A percentile compares a stretch with the other conserved stretches of the same genome.
These are phyloP conservation scores for Pseudodiploospora longispora DNA, from an alignment of 2,329 filamentous ascomycete species.

Conservation along the genomic window DNA sequence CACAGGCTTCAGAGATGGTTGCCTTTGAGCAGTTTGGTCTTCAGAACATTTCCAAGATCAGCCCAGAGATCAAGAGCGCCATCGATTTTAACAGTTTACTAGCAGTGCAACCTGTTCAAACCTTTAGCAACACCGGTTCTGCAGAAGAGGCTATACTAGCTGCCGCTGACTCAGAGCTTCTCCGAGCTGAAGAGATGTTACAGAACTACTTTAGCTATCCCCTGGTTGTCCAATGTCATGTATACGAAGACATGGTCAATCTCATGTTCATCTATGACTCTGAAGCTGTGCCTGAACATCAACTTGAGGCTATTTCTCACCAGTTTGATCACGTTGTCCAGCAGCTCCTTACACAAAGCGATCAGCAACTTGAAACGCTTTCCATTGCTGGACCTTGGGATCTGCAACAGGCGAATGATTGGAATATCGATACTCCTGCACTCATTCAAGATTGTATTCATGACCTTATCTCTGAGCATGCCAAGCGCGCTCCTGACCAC, in stretches of 20 bases:
- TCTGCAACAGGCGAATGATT: background rate
- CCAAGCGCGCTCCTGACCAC: background rate
- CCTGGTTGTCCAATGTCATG: slow-evolving; percentile 5
- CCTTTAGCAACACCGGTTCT: background rate
- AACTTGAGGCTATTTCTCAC: slow-evolving; percentile 1
- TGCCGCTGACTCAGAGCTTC: background rate
- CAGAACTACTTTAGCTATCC: slow-evolving; percentile 7
- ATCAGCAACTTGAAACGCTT: background rate
- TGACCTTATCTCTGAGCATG: slow-evolving; percentile 1
- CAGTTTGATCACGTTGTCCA: slow-evolving; percentile 4
- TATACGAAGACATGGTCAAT: background rate
- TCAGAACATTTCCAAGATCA: slow-evolving; percentile 6
- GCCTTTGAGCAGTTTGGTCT: slow-evolving; percentile 15
- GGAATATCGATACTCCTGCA: slow-evolving; percentile 1
- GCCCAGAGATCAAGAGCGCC: background rate
- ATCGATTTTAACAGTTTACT: slow-evolving; percentile 5
- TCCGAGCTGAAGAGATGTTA: slow-evolving; percentile 1
- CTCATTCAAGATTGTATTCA: slow-evolving; percentile 2
- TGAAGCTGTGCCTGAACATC: background rate
- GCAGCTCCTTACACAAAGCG: background rate
- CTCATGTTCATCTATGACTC: slow-evolving; percentile 1
- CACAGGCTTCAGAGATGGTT: slow-evolving; percentile 13
- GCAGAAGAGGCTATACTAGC: background rate
- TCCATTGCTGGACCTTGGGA: slow-evolving; percentile 2
- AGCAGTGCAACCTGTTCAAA: slow-evolving; percentile 1